A percentile compares a stretch with the other conserved stretches of the same genome.
phyloP scores from a whole-genome alignment of 2,329 filamentous ascomycete genomes.

The Cadophora malorum region DNA sequence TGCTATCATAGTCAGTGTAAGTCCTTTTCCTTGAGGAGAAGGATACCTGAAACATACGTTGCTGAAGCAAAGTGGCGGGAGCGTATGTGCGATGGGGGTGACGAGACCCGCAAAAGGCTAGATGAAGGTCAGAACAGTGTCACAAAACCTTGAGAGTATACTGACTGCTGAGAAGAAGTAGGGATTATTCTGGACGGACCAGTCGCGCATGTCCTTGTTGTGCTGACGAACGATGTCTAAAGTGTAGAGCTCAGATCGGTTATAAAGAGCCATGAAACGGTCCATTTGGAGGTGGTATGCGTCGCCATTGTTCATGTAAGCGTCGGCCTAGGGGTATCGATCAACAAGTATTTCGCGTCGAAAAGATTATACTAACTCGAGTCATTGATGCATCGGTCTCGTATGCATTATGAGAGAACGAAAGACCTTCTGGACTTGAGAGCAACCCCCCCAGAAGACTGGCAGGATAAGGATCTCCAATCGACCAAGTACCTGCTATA shows the following conservation, averaged over 20 bases:
- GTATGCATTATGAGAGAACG: slow-evolving; percentile 27
- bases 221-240: slow-evolving; percentile 29
- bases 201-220: slow-evolving; percentile 24
- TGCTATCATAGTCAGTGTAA: slow-evolving; percentile 9
- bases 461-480: slow-evolving; percentile 27
- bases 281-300: slow-evolving; percentile 22
- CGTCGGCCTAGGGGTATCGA: slow-evolving; percentile 21
- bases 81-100: slow-evolving; percentile 24
- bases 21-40: too few relatives aligned
- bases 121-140: background rate
- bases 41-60: slow-evolving; percentile 9
- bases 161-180: slow-evolving; percentile 56
- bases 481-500: slow-evolving; percentile 20
- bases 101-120: slow-evolving; percentile 29
- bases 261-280: slow-evolving; percentile 27
- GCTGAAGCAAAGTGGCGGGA: slow-evolving; percentile 23
- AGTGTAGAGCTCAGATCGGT: slow-evolving; percentile 24
- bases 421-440: slow-evolving; percentile 25
- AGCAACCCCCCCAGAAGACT: slow-evolving; percentile 23
- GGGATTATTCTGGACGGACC: slow-evolving; percentile 49
- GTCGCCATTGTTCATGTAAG: slow-evolving; percentile 28
- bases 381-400: slow-evolving; percentile 30
- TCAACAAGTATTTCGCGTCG: background rate
- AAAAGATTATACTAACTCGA: slow-evolving; percentile 10
- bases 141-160: background rate